phyloP scores from a whole-genome alignment of 202 grass and related monocot genomes.

The Carex arenaria region DNA sequence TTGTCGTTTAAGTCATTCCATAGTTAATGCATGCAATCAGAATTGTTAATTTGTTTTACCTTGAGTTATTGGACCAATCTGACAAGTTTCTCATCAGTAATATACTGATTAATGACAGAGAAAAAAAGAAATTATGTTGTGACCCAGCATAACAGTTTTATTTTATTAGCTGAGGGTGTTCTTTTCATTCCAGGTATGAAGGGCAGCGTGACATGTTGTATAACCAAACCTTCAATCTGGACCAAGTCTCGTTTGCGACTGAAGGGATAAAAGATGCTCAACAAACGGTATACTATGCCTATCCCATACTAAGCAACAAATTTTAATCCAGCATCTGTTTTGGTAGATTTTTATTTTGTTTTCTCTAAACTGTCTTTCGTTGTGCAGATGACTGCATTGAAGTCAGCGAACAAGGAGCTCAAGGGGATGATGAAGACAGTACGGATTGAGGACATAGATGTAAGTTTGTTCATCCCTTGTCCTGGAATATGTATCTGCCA shows the following conservation, averaged over 20 bases:
- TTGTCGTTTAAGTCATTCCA: not conserved
- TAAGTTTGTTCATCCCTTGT: conserved; percentile 27
- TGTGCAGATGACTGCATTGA: conserved; percentile 80
- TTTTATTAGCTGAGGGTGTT: not conserved
- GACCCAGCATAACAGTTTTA: not conserved
- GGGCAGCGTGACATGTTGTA: conserved; percentile 91
- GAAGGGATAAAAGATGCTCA: conserved; percentile 91
- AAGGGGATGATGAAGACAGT: conserved; percentile 99
- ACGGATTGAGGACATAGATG: conserved; percentile 83
- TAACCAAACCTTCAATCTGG: conserved; percentile 92
- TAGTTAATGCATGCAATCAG: not conserved
- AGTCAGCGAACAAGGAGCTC: conserved; percentile 87
- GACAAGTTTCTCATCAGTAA: not conserved
- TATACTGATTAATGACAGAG: not conserved
- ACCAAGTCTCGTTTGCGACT: conserved; percentile 83
- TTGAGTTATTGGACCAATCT: not conserved
- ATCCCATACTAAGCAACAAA: not conserved
- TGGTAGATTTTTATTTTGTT: not conserved
- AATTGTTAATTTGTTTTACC: not conserved
- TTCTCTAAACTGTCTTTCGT: conserved; percentile 5
- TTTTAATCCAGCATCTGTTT: conserved; percentile 5
- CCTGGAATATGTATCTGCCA: not conserved
- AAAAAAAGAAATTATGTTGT: not conserved
- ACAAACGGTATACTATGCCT: conserved; percentile 55
- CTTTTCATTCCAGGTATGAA: conserved; percentile 56